These are phyloP conservation scores for Ceratobasidium sp. DNA, from an alignment of 1,284 basidiomycete species.

Conservation along the genomic window DNA sequence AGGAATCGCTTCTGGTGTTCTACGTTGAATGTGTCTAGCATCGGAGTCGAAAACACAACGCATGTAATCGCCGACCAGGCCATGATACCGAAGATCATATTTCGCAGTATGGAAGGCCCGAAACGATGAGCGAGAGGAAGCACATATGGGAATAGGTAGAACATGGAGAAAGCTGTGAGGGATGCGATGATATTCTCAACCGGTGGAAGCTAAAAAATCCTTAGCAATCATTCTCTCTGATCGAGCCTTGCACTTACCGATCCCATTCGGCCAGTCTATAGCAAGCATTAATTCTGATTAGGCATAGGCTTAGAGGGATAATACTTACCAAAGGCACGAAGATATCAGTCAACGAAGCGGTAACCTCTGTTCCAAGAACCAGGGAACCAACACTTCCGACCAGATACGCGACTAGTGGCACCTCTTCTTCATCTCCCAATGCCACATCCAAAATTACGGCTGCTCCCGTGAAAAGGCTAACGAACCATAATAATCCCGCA, in stretches of 20 bases:
- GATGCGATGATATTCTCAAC: slow-evolving; percentile 90
- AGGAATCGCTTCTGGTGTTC: slow-evolving; percentile 91
- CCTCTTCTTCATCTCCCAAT: slow-evolving; percentile 44
- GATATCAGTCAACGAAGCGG: slow-evolving; percentile 78
- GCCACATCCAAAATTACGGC: slow-evolving; percentile 52
- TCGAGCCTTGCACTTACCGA: slow-evolving; percentile 52
- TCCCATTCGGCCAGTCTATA: slow-evolving; percentile 79
- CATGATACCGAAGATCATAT: slow-evolving; percentile 55
- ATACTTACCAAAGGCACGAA: slow-evolving; percentile 86
- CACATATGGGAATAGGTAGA: slow-evolving; percentile 69
- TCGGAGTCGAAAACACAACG: slow-evolving; percentile 67
- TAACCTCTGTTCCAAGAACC: slow-evolving; percentile 71
- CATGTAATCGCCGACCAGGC: slow-evolving; percentile 58
- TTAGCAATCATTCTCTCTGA: no score
- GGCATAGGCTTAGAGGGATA: slow-evolving; percentile 30
- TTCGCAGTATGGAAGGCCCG: slow-evolving; percentile 57
- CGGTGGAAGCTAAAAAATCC: slow-evolving; percentile 62
- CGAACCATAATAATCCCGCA: slow-evolving; percentile 40
- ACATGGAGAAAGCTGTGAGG: slow-evolving; percentile 66
- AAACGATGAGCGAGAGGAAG: slow-evolving; percentile 81
- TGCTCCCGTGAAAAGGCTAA: slow-evolving; percentile 38
- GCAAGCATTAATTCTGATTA: neutral
- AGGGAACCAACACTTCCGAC: slow-evolving; percentile 70
- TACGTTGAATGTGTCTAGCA: slow-evolving; percentile 74
- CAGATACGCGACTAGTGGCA: slow-evolving; percentile 71